These are phyloP conservation scores for Alternaria atra DNA, from an alignment of 2,329 filamentous ascomycete genomes.

Conservation along the genomic window DNA sequence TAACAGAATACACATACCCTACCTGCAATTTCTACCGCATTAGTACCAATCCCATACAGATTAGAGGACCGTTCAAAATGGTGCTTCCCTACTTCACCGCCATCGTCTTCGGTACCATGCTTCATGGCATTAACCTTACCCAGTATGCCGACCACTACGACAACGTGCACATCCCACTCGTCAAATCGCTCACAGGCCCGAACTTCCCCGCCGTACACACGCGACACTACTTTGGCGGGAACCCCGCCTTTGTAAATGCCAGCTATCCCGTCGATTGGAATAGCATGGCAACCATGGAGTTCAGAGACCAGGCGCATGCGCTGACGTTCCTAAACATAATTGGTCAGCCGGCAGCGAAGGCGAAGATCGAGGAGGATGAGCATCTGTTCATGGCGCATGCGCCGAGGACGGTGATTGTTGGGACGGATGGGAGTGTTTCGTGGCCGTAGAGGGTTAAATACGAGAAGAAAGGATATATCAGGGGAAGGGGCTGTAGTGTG, in stretches of 20 bases:
- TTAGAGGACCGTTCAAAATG: neutral
- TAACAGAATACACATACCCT: neutral
- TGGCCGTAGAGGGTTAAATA: neutral
- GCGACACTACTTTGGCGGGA: slow-evolving; percentile 1
- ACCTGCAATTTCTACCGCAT: neutral
- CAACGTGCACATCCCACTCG: slow-evolving; percentile 4
- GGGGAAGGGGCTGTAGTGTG: neutral
- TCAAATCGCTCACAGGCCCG: slow-evolving; percentile 2
- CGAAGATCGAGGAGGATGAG: neutral
- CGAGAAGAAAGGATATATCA: neutral
- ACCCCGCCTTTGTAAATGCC: slow-evolving; percentile 1
- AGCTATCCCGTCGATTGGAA: neutral
- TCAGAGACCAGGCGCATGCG: neutral
- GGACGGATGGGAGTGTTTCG: neutral
- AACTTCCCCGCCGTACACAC: neutral
- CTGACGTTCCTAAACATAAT: neutral
- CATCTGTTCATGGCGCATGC: slow-evolving; percentile 1
- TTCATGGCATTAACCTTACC: neutral
- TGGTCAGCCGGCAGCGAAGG: neutral
- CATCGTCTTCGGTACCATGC: slow-evolving; percentile 4
- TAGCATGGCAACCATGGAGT: neutral
- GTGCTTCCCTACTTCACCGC: slow-evolving; percentile 4
- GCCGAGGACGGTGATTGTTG: slow-evolving; percentile 1
- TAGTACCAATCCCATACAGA: neutral
- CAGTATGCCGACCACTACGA: slow-evolving; percentile 3